phyloP scores from a whole-genome alignment of 306 rosid species.

The Lithocarpus polystachyus region DNA sequence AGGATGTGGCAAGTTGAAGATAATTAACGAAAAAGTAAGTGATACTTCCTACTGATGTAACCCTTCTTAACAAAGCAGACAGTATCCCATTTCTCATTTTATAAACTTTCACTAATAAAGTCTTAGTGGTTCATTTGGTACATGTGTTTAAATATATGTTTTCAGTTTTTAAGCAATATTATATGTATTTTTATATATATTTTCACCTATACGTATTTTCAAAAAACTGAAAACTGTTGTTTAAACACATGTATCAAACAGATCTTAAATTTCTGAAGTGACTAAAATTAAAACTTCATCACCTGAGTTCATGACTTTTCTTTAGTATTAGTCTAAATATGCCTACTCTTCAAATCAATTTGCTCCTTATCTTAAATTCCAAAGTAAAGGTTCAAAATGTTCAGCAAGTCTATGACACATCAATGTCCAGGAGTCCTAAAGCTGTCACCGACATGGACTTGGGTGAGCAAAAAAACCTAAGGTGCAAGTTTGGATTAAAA shows the following conservation, averaged over 20 bases:
- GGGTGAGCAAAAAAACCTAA: not conserved
- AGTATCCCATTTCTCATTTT: not conserved
- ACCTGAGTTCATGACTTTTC: not conserved
- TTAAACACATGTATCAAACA: no score
- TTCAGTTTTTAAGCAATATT: no score
- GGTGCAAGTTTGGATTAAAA: not conserved
- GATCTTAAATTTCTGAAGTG: not conserved
- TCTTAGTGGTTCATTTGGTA: not conserved
- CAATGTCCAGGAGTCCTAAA: not conserved
- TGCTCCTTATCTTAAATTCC: not conserved
- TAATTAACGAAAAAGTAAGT: not conserved
- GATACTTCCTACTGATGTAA: not conserved
- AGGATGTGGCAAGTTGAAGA: not conserved
- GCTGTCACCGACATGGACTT: not conserved
- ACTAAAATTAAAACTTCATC: not conserved
- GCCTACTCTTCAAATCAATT: not conserved
- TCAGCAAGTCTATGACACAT: not conserved
- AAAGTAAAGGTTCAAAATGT: not conserved
- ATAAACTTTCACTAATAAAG: not conserved
- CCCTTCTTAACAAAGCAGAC: not conserved
- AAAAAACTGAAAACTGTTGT: no score
- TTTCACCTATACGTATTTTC: rapidly evolving
- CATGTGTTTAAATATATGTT: no score
- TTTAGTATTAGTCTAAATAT: not conserved
- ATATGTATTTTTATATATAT: rapidly evolving